Evolutionary conservation across 176 grass and related monocot genomes (phyloP), one percentile per base, ranked within the genome.

Genomic region (Dendrocalamus sinicus): DNA sequence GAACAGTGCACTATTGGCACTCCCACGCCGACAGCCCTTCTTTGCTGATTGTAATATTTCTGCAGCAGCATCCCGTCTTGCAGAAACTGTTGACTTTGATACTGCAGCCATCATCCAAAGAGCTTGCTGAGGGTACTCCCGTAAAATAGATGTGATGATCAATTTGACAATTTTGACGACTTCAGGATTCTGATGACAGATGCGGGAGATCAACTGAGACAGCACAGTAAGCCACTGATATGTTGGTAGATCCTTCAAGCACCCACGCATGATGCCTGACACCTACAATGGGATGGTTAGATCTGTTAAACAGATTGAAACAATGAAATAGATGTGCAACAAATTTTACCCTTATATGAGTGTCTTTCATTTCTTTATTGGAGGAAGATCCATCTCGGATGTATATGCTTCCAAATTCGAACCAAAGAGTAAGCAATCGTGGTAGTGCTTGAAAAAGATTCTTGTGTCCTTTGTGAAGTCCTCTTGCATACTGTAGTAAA

Each of bases 61-160:
- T 66, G 90, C 78, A 79, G 91, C 96, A 68, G 93, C 96, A 39
- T 98, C 93, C 70, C 90, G 75, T 80, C 96, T 90, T 61, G 90
- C 88, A 86, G 86, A 62, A 88, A 98, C 90, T 59, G 93, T 90
- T 35, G 96, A 98, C 70, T 98, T 98, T 50, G 93, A 98, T 26
- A 95, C 96, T 28, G 93, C 96, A 73, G 96, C 96, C 96, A 98
- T 98, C 96, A 95, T 98, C 96, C 96, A 98, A 65, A 95, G 93
- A 77, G 88, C 93, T 77, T 98, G 96, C 72, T 98, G 96, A 85
- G 96, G 93, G 71, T 95, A 98, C 64, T 90, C 90, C 72, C 85
- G 91, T 84, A 98, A 84, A 89, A 98, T 80, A 60, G 84, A 88
- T 28, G 67, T 95, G 78, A 98, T 84, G 63, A 95, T 95, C 59